Conservation (phyloP, 495 filamentous ascomycete genomes). For the Thozetella sp. region DNA sequence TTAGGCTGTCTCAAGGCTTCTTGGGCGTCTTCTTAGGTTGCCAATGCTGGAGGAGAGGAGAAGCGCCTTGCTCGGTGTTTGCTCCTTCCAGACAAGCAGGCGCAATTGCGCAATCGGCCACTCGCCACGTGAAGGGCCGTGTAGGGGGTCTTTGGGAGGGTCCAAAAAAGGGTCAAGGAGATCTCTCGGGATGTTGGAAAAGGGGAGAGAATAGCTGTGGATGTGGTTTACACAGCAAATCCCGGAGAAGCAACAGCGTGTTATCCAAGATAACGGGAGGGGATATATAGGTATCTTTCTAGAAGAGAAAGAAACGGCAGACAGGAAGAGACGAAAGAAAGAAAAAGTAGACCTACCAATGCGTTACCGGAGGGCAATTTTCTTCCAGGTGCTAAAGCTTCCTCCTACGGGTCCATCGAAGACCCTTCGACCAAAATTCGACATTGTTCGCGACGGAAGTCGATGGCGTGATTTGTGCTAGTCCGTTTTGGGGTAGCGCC, state of each 20-base stretch:
- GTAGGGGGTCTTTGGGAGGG: neutral
- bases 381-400: too few species aligned
- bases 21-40: neutral
- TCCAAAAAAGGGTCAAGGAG: neutral
- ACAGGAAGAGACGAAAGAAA: neutral
- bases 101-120: neutral
- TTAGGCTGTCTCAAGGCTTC: neutral
- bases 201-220: too few species aligned
- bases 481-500: slow-evolving; percentile 9
- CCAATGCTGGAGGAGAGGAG: neutral
- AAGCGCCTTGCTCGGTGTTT: neutral
- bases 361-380: slow-evolving; percentile 1
- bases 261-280: neutral
- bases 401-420: neutral
- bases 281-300: too few species aligned
- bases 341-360: neutral
- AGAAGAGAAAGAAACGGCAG: neutral
- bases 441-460: slow-evolving; percentile 16
- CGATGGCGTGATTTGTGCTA: slow-evolving; percentile 29
- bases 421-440: slow-evolving; percentile 7
- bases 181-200: neutral
- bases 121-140: neutral
- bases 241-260: neutral
- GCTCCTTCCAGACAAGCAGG: neutral
- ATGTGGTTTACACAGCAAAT: neutral